Evolutionary conservation across 495 filamentous ascomycete species (phyloP).

Genomic region (Annulohypoxylon moriforme): DNA sequence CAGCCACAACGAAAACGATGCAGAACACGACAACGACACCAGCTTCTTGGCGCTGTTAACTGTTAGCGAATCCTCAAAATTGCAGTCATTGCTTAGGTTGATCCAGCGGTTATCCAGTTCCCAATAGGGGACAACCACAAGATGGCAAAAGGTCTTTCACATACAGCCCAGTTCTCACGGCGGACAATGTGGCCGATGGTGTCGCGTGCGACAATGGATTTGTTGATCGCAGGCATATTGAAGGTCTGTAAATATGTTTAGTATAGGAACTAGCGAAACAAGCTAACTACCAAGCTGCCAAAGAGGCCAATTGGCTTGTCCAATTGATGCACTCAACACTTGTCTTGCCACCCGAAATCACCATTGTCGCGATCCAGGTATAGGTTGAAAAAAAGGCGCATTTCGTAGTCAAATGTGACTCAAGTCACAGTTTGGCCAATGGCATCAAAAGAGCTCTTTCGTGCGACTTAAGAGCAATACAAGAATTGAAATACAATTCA

Average conservation of each 20-base stretch:
- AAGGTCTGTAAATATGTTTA: constrained; percentile 30
- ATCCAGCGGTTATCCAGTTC: neutral
- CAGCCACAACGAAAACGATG: constrained; percentile 65
- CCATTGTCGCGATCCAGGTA: neutral
- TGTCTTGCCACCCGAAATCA: neutral
- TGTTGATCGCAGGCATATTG: constrained; percentile 61
- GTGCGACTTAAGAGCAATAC: neutral
- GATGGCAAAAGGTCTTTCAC: constrained; percentile 4
- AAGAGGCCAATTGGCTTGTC: constrained; percentile 5
- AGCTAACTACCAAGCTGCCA: neutral
- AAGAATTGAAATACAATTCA: constrained; percentile 2
- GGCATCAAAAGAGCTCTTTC: neutral
- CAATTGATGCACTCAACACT: constrained; percentile 5
- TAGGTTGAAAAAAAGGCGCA: constrained; percentile 37
- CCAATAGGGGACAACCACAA: neutral
- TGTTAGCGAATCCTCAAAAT: constrained; percentile 16
- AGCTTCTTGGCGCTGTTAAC: constrained; percentile 52
- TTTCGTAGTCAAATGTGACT: constrained; percentile 1
- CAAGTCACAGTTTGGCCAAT: neutral
- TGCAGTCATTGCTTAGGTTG: neutral
- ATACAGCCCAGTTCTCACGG: constrained; percentile 60
- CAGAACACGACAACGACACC: constrained; percentile 71
- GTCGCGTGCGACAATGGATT: constrained; percentile 61
- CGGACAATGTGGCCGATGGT: constrained; percentile 57
- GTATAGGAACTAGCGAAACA: constrained; percentile 9